A percentile compares a stretch with the other conserved stretches of the same genome.
phyloP scores from a whole-genome alignment of 1,139 yeast genomes.

The Hyphopichia buzzinii region DNA sequence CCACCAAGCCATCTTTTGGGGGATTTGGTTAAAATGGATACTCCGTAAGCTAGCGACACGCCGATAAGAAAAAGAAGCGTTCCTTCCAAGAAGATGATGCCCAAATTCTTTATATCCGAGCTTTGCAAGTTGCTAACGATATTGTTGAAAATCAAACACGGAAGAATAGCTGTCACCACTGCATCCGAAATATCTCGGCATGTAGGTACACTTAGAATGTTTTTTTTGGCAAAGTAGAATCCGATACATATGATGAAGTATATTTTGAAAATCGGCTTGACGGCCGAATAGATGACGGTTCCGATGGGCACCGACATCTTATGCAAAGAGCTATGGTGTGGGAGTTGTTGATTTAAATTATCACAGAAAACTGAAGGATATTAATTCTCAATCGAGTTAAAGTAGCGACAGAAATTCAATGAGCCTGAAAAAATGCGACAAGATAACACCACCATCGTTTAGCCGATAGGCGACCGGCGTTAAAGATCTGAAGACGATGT shows the following conservation, averaged over 20 bases:
- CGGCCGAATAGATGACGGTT: slow-evolving; percentile 70
- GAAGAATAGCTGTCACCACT: slow-evolving; percentile 70
- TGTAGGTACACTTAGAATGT: slow-evolving; percentile 70
- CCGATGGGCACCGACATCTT: slow-evolving; percentile 47
- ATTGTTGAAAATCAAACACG: slow-evolving; percentile 76
- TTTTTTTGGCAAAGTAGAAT: slow-evolving; percentile 59
- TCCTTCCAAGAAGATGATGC: slow-evolving; percentile 63
- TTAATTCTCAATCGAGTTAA: too few relatives aligned
- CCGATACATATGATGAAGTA: slow-evolving; percentile 75
- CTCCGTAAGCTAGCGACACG: slow-evolving; percentile 31
- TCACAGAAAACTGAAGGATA: too few relatives aligned
- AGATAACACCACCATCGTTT: too few relatives aligned
- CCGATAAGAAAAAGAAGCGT: slow-evolving; percentile 42
- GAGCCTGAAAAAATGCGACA: too few relatives aligned
- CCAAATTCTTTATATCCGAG: slow-evolving; percentile 70
- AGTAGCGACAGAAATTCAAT: too few relatives aligned
- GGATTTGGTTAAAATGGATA: slow-evolving; percentile 37
- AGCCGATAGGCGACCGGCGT: too few relatives aligned
- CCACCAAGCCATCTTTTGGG: slow-evolving; percentile 86
- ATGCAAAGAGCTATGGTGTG: too few relatives aligned
- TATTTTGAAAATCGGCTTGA: slow-evolving; percentile 85
- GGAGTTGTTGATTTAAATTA: too few relatives aligned
- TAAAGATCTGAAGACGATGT: too few relatives aligned
- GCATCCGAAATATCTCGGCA: slow-evolving; percentile 71
- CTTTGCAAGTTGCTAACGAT: slow-evolving; percentile 69